phyloP scores from a whole-genome alignment of 2,329 filamentous ascomycete genomes.

The Aureobasidium mangrovei region DNA sequence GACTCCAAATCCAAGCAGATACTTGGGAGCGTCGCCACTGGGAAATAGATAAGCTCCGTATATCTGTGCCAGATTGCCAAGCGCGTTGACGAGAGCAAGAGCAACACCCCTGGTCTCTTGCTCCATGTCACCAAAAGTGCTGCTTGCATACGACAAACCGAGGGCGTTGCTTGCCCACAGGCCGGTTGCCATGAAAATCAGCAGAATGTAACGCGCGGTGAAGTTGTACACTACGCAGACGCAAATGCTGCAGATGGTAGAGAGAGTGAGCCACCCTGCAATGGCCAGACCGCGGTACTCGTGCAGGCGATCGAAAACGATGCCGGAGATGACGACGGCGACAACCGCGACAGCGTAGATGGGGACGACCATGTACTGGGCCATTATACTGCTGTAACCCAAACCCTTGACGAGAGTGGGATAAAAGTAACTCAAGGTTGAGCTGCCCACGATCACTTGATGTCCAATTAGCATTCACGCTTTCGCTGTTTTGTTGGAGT shows the following conservation, averaged over 20 bases:
- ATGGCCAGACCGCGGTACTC: slow-evolving; percentile 42
- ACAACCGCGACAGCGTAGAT: slow-evolving; percentile 48
- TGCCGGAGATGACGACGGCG: slow-evolving; percentile 38
- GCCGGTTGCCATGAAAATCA: slow-evolving; percentile 49
- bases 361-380: slow-evolving; percentile 45
- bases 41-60: slow-evolving; percentile 49
- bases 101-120: slow-evolving; percentile 44
- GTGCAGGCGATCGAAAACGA: slow-evolving; percentile 40
- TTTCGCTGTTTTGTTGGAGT: no score
- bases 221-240: slow-evolving; percentile 41
- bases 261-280: slow-evolving; percentile 37
- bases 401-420: slow-evolving; percentile 45
- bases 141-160: slow-evolving; percentile 43
- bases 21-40: slow-evolving; percentile 39
- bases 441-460: slow-evolving; percentile 38
- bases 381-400: slow-evolving; percentile 38
- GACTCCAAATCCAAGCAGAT: slow-evolving; percentile 40
- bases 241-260: slow-evolving; percentile 32
- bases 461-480: not conserved
- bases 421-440: slow-evolving; percentile 47
- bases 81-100: slow-evolving; percentile 45
- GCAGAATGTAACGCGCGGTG: slow-evolving; percentile 45
- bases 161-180: slow-evolving; percentile 47
- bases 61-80: slow-evolving; percentile 48
- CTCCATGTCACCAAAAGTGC: slow-evolving; percentile 42